These are phyloP conservation scores for Jacaranda mimosifolia DNA, from an alignment of 257 asterid species.

Conservation along the genomic window DNA sequence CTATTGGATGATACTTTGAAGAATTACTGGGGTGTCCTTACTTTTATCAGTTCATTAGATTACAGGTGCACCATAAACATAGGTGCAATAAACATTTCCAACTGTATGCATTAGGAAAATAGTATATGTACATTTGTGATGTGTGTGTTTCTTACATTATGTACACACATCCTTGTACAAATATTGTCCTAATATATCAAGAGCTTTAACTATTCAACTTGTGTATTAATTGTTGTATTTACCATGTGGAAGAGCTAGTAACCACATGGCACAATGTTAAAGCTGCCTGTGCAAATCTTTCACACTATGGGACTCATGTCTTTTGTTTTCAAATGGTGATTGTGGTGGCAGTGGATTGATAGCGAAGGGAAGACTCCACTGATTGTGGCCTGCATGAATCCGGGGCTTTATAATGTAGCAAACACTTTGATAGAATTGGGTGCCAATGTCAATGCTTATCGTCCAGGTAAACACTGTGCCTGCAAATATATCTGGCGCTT, in stretches of 20 bases:
- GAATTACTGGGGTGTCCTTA: constrained; percentile 1
- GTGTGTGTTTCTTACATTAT: not conserved
- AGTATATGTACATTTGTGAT: not conserved
- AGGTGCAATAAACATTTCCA: not conserved
- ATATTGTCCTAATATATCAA: not conserved
- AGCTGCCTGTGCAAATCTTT: not conserved
- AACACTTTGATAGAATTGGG: constrained; percentile 90
- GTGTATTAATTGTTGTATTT: not conserved
- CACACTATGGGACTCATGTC: not conserved
- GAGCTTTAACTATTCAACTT: not conserved
- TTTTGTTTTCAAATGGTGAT: constrained; percentile 29
- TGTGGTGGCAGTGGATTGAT: constrained; percentile 83
- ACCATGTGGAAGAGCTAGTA: not conserved
- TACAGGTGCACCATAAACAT: not conserved
- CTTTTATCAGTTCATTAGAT: not conserved
- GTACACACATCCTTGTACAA: not conserved
- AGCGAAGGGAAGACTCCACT: constrained; percentile 90
- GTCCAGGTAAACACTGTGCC: constrained; percentile 63
- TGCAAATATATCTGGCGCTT: constrained; percentile 15
- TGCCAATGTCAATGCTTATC: constrained; percentile 86
- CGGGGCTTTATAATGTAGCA: constrained; percentile 72
- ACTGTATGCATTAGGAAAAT: not conserved
- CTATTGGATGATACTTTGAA: not conserved
- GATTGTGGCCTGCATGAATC: constrained; percentile 83
- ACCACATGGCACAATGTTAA: not conserved